These are phyloP conservation scores for Aspergillus versicolor DNA, from an alignment of 2,329 filamentous ascomycete genomes.

Conservation along the genomic window DNA sequence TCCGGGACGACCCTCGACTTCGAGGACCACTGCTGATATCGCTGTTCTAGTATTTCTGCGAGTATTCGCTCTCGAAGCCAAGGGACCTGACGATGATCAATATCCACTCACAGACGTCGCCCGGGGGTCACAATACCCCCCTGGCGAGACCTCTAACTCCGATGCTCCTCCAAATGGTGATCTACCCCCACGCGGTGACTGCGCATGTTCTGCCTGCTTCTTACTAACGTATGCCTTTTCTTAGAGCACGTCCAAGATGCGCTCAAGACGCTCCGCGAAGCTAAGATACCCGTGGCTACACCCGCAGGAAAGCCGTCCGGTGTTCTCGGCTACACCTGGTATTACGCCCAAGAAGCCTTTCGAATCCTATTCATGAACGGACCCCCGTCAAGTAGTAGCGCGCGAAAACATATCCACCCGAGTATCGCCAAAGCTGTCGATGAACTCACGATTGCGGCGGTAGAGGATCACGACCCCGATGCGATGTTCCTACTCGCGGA, in stretches of 20 bases:
- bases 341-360: conserved; percentile 64
- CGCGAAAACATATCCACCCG: conserved; percentile 31
- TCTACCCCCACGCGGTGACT: conserved; percentile 1
- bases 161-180: conserved; percentile 30
- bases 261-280: conserved; percentile 29
- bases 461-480: conserved; percentile 61
- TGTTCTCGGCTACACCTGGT: conserved; percentile 54
- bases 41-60: conserved; percentile 31
- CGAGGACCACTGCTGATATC: not conserved
- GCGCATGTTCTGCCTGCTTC: not conserved
- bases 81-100: conserved; percentile 19
- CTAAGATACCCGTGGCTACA: conserved; percentile 23
- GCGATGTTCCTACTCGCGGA: conserved; percentile 87
- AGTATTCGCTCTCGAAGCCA: conserved; percentile 27
- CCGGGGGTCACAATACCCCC: conserved; percentile 23
- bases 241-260: conserved; percentile 35
- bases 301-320: conserved; percentile 53
- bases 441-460: conserved; percentile 59
- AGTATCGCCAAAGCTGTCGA: conserved; percentile 58
- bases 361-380: conserved; percentile 65
- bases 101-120: conserved; percentile 17
- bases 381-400: conserved; percentile 48
- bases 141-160: conserved; percentile 17
- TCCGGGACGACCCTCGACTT: not conserved
- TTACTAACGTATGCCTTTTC: not conserved